phyloP scores from a whole-genome alignment of 805 yeast species.

The Naumovozyma baii region DNA sequence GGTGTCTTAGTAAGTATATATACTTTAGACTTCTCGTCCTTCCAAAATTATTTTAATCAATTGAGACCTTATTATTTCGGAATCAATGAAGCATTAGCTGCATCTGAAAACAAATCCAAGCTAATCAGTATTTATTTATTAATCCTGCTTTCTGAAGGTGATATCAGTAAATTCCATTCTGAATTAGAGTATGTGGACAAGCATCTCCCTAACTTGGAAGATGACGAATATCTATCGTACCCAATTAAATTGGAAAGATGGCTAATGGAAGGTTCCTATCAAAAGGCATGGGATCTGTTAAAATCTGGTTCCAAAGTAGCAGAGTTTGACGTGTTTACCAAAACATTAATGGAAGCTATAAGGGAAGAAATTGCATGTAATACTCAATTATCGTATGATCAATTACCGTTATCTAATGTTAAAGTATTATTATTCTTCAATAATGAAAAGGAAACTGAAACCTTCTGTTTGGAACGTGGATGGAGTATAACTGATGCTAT shows the following conservation, averaged over 20 bases:
- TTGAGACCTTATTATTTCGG: slow-evolving; percentile 65
- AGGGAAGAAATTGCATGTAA: slow-evolving; percentile 80
- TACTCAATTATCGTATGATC: slow-evolving; percentile 65
- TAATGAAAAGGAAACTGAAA: slow-evolving; percentile 44
- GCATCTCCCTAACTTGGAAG: slow-evolving; percentile 38
- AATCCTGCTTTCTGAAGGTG: slow-evolving; percentile 70
- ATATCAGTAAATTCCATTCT: slow-evolving; percentile 79
- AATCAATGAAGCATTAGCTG: slow-evolving; percentile 27
- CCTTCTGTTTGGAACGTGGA: slow-evolving; percentile 43
- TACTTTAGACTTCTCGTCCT: slow-evolving; percentile 48
- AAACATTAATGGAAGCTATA: slow-evolving; percentile 65
- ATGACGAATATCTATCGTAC: slow-evolving; percentile 63
- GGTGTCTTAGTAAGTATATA: slow-evolving; percentile 78
- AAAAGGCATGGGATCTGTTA: slow-evolving; percentile 75
- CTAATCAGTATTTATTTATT: slow-evolving; percentile 68
- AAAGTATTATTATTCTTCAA: slow-evolving; percentile 67
- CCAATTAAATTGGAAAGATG: slow-evolving; percentile 87
- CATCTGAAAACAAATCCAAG: slow-evolving; percentile 57
- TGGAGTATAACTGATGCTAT: slow-evolving; percentile 51
- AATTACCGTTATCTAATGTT: slow-evolving; percentile 73
- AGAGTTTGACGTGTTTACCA: slow-evolving; percentile 73
- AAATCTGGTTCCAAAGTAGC: slow-evolving; percentile 36
- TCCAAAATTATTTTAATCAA: slow-evolving; percentile 63
- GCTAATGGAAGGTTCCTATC: slow-evolving; percentile 94
- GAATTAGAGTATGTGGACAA: slow-evolving; percentile 69